These are phyloP conservation scores for Colletotrichum viniferum DNA, from an alignment of 2,329 filamentous ascomycete genomes.

Conservation along the genomic window DNA sequence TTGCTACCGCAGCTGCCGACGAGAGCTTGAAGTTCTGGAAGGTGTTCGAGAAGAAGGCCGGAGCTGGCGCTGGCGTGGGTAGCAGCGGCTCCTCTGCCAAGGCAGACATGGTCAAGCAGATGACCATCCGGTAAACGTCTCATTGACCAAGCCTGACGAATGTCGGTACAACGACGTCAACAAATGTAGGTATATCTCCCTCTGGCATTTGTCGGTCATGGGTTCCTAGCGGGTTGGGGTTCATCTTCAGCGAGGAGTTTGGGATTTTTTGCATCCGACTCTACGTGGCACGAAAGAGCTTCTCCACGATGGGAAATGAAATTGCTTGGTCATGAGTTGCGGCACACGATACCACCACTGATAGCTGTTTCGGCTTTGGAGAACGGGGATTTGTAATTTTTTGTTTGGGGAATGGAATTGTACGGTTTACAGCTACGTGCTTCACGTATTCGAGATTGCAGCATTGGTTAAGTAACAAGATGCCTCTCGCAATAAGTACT, in stretches of 20 bases:
- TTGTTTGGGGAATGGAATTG: neutral
- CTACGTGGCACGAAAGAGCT: conserved; percentile 56
- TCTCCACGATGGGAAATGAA: conserved; percentile 38
- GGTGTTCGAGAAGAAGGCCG: conserved; percentile 98
- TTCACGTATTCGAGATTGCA: neutral
- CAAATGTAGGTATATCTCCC: conserved; percentile 54
- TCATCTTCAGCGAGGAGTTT: conserved; percentile 57
- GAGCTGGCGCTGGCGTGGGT: conserved; percentile 70
- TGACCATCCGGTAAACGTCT: conserved; percentile 79
- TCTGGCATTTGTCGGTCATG: conserved; percentile 45
- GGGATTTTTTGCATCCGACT: conserved; percentile 44
- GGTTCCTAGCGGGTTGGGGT: conserved; percentile 30
- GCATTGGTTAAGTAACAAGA: neutral
- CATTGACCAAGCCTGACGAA: conserved; percentile 17
- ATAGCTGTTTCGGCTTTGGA: neutral
- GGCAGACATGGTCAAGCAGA: conserved; percentile 89
- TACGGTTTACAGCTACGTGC: neutral
- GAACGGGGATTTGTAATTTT: neutral
- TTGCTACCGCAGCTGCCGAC: conserved; percentile 93
- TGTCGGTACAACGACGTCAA: conserved; percentile 25
- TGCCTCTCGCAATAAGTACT: neutral
- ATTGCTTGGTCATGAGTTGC: conserved; percentile 23
- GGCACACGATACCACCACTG: conserved; percentile 8
- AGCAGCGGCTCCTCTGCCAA: conserved; percentile 74
- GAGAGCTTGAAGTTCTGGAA: conserved; percentile 99